Evolutionary conservation across 2,329 filamentous ascomycete genomes (phyloP).

Genomic region (Penicillium olsonii): DNA sequence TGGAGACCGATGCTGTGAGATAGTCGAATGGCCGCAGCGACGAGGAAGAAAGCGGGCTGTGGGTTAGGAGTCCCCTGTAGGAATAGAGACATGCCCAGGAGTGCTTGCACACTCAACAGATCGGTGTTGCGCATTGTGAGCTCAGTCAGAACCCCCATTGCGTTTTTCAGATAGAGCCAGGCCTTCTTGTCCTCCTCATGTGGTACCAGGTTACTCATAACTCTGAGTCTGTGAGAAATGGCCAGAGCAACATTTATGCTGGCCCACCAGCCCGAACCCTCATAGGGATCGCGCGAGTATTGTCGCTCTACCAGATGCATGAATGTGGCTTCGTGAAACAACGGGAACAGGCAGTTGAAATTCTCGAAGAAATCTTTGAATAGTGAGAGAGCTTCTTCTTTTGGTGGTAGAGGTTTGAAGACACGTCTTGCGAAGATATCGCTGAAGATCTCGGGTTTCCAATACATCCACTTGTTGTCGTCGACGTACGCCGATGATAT

Average conservation of each 20-base stretch:
- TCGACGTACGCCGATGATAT: constrained; percentile 88
- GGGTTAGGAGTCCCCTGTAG: constrained; percentile 96
- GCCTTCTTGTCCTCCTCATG: constrained; percentile 91
- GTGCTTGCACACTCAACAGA: constrained; percentile 87
- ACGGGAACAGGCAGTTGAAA: constrained; percentile 97
- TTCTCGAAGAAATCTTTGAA: constrained; percentile 96
- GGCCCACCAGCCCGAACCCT: constrained; percentile 97
- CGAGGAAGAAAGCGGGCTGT: constrained; percentile 87
- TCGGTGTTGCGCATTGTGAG: constrained; percentile 96
- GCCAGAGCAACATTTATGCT: constrained; percentile 91
- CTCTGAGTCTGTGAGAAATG: constrained; percentile 87
- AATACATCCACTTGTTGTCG: constrained; percentile 93
- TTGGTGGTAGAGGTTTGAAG: constrained; percentile 79
- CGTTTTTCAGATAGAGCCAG: constrained; percentile 96
- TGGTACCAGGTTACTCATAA: constrained; percentile 92
- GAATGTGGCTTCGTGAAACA: constrained; percentile 97
- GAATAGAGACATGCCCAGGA: constrained; percentile 91
- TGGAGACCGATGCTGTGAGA: constrained; percentile 95
- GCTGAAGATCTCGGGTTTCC: constrained; percentile 96
- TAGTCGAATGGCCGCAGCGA: constrained; percentile 85
- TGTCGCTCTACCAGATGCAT: constrained; percentile 96
- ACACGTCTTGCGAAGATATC: constrained; percentile 86
- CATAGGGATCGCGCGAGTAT: constrained; percentile 88
- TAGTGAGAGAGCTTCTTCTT: constrained; percentile 82
- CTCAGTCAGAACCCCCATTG: constrained; percentile 88